These are phyloP conservation scores for Bocquillonia castaneifolia DNA, from an alignment of 441 rosid species.

Conservation along the genomic window DNA sequence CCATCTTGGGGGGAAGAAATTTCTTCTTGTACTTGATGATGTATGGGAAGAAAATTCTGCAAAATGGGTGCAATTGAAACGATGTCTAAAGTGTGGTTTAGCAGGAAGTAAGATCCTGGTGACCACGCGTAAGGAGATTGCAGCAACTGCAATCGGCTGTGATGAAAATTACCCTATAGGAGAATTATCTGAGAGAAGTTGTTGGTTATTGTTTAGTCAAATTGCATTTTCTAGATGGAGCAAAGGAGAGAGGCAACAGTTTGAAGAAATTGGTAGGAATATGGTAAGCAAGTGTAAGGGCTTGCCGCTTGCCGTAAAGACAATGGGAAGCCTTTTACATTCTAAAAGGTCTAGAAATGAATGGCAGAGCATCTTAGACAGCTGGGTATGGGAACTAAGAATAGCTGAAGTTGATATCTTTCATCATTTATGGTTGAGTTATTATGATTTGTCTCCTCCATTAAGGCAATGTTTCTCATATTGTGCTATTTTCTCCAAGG, in stretches of 20 bases:
- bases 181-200: not conserved
- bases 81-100: not conserved
- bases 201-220: constrained; percentile 5
- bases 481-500: constrained; percentile 15
- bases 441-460: not conserved
- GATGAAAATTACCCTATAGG: too few species aligned
- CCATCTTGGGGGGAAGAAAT: not conserved
- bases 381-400: not conserved
- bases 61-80: constrained; percentile 7
- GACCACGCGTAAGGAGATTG: constrained; percentile 12
- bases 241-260: not conserved
- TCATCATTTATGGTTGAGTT: constrained; percentile 10
- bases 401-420: not conserved
- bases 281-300: constrained; percentile 14
- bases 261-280: constrained; percentile 5
- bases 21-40: constrained; percentile 23
- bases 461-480: constrained; percentile 11
- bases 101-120: constrained; percentile 19
- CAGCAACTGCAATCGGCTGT: too few species aligned
- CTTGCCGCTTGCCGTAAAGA: constrained; percentile 15
- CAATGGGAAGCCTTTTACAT: constrained; percentile 7
- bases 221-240: not conserved
- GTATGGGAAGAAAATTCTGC: constrained; percentile 17
- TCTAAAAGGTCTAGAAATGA: not conserved
- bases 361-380: constrained; percentile 1